Conservation (phyloP, 495 filamentous ascomycete genomes). For the Pseudoneurospora amorphoporcata region DNA sequence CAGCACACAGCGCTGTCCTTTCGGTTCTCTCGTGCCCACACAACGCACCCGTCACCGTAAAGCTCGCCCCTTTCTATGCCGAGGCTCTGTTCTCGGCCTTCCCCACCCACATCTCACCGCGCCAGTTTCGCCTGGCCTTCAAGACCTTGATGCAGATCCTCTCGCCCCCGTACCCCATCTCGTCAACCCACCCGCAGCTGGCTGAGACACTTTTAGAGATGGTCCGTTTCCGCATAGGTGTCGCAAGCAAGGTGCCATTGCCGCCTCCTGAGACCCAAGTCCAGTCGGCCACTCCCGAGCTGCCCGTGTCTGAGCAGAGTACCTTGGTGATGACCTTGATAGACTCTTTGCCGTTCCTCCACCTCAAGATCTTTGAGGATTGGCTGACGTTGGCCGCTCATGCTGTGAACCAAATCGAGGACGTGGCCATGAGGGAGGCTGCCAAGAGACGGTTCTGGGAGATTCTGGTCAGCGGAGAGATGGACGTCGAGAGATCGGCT, state of each 20-base stretch:
- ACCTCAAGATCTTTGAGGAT: slow-evolving; percentile 54
- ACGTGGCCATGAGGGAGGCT: slow-evolving; percentile 50
- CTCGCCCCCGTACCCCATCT: slow-evolving; percentile 68
- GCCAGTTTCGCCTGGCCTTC: slow-evolving; percentile 91
- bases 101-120: slow-evolving; percentile 67
- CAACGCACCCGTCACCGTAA: slow-evolving; percentile 58
- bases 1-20: slow-evolving; percentile 80
- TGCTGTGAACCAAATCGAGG: slow-evolving; percentile 51
- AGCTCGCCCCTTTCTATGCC: slow-evolving; percentile 76
- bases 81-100: slow-evolving; percentile 77
- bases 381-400: slow-evolving; percentile 56
- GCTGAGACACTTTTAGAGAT: slow-evolving; percentile 75
- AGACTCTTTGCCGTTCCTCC: slow-evolving; percentile 69
- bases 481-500: slow-evolving; percentile 79
- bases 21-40: slow-evolving; percentile 71
- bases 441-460: slow-evolving; percentile 78
- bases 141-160: slow-evolving; percentile 78
- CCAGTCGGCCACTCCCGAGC: slow-evolving; percentile 11
- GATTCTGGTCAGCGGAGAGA: slow-evolving; percentile 70
- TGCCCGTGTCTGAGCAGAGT: slow-evolving; percentile 64
- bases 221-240: slow-evolving; percentile 55
- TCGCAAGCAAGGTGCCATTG: slow-evolving; percentile 37
- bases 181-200: slow-evolving; percentile 60
- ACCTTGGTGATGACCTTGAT: slow-evolving; percentile 69
- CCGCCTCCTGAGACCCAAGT: slow-evolving; percentile 14